Evolutionary conservation across 306 rosid genomes (phyloP).

Genomic region (Vigna hirtella): DNA sequence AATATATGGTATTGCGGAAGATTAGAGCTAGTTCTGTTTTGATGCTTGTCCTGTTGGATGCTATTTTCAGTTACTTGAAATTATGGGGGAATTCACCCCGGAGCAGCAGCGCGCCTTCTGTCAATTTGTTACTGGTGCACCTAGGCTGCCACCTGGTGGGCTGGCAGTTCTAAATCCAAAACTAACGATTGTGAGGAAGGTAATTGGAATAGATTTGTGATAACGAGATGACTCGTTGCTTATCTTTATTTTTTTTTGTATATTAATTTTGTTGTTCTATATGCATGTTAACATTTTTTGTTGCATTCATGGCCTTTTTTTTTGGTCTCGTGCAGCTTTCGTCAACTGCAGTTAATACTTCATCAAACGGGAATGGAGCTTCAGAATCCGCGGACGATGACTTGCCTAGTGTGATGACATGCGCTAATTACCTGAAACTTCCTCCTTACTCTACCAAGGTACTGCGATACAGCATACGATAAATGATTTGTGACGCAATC

Average conservation of each 20-base stretch:
- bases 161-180: slow-evolving; percentile 85
- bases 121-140: slow-evolving; percentile 98
- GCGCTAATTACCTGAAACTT: slow-evolving; percentile 95
- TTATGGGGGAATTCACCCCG: slow-evolving; percentile 91
- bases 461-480: slow-evolving; percentile 4
- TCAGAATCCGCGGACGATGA: slow-evolving; percentile 88
- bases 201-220: slow-evolving; percentile 24
- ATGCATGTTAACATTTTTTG: background rate
- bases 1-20: slow-evolving; percentile 12
- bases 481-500: background rate
- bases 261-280: background rate
- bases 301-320: slow-evolving; percentile 8
- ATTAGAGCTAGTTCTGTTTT: slow-evolving; percentile 1
- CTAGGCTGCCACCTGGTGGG: slow-evolving; percentile 95
- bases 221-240: background rate
- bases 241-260: background rate
- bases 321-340: slow-evolving; percentile 67
- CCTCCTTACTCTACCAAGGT: slow-evolving; percentile 98
- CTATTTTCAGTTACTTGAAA: slow-evolving; percentile 78
- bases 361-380: slow-evolving; percentile 69
- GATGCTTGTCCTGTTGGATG: slow-evolving; percentile 39
- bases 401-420: slow-evolving; percentile 96
- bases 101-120: slow-evolving; percentile 95
- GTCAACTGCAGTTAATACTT: slow-evolving; percentile 56
- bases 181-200: slow-evolving; percentile 93